phyloP scores from a whole-genome alignment of 2,329 filamentous ascomycete species.

The Pseudofabraea citricarpa region DNA sequence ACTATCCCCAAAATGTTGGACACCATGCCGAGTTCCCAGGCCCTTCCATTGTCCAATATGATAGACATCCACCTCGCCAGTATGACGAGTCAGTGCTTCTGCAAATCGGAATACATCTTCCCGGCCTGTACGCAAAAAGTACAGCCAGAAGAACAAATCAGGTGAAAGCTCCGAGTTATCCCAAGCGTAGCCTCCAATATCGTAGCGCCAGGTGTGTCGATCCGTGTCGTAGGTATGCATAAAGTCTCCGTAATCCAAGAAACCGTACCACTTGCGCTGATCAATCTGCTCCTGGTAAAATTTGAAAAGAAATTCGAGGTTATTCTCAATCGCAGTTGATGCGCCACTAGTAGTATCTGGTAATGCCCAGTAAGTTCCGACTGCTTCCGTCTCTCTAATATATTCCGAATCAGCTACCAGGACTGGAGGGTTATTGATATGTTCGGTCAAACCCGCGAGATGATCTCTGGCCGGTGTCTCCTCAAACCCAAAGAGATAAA shows the following conservation, averaged over 20 bases:
- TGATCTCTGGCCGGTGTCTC: constrained; percentile 44
- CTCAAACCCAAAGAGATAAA: constrained; percentile 48
- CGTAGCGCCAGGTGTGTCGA: constrained; percentile 57
- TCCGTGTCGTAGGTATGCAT: constrained; percentile 58
- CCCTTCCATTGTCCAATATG: constrained; percentile 54
- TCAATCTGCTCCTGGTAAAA: constrained; percentile 53
- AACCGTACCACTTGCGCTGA: constrained; percentile 57
- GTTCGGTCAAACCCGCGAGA: constrained; percentile 37
- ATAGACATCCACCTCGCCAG: constrained; percentile 58
- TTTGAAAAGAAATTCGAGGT: constrained; percentile 50
- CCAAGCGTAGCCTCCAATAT: constrained; percentile 60
- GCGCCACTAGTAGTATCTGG: constrained; percentile 24
- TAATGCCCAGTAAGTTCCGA: constrained; percentile 51
- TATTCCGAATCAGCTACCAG: constrained; percentile 43
- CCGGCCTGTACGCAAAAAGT: constrained; percentile 29
- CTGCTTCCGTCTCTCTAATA: constrained; percentile 45
- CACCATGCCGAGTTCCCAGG: constrained; percentile 57
- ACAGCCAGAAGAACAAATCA: constrained; percentile 58
- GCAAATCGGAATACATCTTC: constrained; percentile 17
- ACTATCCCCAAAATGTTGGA: constrained; percentile 57
- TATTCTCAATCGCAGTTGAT: constrained; percentile 39
- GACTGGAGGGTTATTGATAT: constrained; percentile 47
- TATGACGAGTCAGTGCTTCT: constrained; percentile 39
- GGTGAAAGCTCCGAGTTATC: constrained; percentile 61
- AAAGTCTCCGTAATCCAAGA: constrained; percentile 57